These are phyloP conservation scores for Oxalis stricta DNA, from an alignment of 441 rosid genomes.

Conservation along the genomic window DNA sequence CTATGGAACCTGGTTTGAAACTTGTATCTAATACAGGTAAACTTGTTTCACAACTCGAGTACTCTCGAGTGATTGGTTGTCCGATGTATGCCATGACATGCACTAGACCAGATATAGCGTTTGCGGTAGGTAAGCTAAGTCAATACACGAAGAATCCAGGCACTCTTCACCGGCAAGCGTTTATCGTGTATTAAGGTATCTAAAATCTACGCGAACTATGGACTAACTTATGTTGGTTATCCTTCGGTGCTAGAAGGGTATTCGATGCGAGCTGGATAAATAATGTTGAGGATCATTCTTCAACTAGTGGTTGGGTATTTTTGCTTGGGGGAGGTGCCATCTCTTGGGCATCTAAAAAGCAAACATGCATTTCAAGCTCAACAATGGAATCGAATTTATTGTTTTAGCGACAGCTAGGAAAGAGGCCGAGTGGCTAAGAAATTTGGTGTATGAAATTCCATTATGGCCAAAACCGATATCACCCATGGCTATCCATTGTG, in stretches of 20 bases:
- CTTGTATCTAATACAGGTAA: neutral
- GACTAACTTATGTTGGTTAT: neutral
- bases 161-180: neutral
- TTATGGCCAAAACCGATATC: neutral
- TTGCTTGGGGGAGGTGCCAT: neutral
- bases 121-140: neutral
- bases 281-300: neutral
- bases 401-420: neutral
- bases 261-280: neutral
- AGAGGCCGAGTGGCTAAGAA: neutral
- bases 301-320: neutral
- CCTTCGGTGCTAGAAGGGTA: neutral
- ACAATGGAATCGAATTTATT: neutral
- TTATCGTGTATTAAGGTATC: neutral
- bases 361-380: too few relatives aligned
- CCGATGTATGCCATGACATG: neutral
- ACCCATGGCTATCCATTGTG: neutral
- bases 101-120: slow-evolving; percentile 1
- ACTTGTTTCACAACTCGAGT: neutral
- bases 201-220: neutral
- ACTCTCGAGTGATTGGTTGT: neutral
- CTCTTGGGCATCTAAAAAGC: too few relatives aligned
- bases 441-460: neutral
- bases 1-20: neutral
- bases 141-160: neutral